A percentile compares a stretch with the other conserved stretches of the same genome.
Evolutionary conservation across 805 yeast species (phyloP).

Genomic region (Metschnikowia continentalis): DNA sequence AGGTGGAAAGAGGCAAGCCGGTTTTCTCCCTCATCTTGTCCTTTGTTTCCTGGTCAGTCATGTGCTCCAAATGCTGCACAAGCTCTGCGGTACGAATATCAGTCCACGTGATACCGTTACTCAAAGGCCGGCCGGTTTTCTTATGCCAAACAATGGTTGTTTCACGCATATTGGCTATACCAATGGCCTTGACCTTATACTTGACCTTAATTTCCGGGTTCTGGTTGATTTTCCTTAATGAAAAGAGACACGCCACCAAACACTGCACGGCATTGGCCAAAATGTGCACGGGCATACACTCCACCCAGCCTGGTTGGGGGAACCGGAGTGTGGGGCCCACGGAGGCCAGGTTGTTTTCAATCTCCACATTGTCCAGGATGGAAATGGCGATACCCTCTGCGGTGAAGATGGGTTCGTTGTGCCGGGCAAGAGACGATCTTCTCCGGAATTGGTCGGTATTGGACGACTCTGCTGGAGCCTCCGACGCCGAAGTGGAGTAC

Average conservation of each 20-base stretch:
- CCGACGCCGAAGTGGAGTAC: slow-evolving; percentile 70
- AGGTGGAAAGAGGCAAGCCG: slow-evolving; percentile 87
- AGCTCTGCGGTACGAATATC: slow-evolving; percentile 81
- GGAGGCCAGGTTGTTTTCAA: slow-evolving; percentile 52
- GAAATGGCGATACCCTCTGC: slow-evolving; percentile 72
- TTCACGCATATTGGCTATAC: slow-evolving; percentile 95
- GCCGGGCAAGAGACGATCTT: slow-evolving; percentile 41
- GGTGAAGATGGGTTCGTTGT: slow-evolving; percentile 58
- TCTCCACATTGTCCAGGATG: slow-evolving; percentile 53
- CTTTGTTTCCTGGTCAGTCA: slow-evolving; percentile 51
- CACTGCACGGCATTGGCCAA: slow-evolving; percentile 79
- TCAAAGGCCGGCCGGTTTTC: slow-evolving; percentile 74
- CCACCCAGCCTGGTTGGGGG: slow-evolving; percentile 91
- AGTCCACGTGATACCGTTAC: slow-evolving; percentile 93
- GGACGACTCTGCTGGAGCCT: slow-evolving; percentile 38
- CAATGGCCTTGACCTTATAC: slow-evolving; percentile 67
- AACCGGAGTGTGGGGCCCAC: slow-evolving; percentile 68
- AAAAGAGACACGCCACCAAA: slow-evolving; percentile 58
- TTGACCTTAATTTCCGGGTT: slow-evolving; percentile 48
- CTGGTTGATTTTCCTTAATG: slow-evolving; percentile 53
- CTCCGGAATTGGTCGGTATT: slow-evolving; percentile 45
- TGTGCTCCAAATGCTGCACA: slow-evolving; percentile 57
- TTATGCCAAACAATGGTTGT: slow-evolving; percentile 87
- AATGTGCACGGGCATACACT: slow-evolving; percentile 82
- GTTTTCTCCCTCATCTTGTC: slow-evolving; percentile 58